phyloP scores from a whole-genome alignment of 192 early-diverging fungal genomes.

The Pilobolus umbonatus region DNA sequence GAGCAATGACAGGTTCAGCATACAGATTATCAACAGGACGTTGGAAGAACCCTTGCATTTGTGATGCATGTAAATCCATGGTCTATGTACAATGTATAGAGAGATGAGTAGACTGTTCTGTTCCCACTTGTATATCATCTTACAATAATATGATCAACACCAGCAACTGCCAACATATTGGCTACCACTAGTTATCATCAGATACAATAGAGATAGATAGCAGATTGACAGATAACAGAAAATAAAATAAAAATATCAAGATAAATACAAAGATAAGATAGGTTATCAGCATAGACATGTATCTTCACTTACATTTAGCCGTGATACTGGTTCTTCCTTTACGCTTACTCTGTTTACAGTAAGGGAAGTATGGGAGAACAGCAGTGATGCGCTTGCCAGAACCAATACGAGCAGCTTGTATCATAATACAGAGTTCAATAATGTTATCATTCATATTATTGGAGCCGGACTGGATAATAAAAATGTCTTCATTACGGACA shows the following conservation, averaged over 20 bases:
- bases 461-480: constrained; percentile 95
- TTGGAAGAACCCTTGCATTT: constrained; percentile 85
- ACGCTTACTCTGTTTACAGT: constrained; percentile 92
- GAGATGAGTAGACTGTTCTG: neutral
- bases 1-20: constrained; percentile 82
- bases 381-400: constrained; percentile 91
- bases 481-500: constrained; percentile 96
- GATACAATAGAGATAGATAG: too few species aligned
- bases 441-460: constrained; percentile 96
- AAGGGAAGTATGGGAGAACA: constrained; percentile 96
- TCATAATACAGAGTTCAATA: constrained; percentile 98
- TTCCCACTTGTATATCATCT: neutral
- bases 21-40: constrained; percentile 95
- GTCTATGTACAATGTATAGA: constrained; percentile 39
- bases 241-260: too few species aligned
- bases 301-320: constrained; percentile 59
- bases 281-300: too few species aligned
- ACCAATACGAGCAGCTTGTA: constrained; percentile 94
- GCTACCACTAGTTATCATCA: constrained; percentile 90
- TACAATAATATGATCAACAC: constrained; percentile 71
- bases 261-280: neutral
- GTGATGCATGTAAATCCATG: constrained; percentile 95
- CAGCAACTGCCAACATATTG: constrained; percentile 95
- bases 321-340: constrained; percentile 93
- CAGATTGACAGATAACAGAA: too few species aligned